A percentile compares a stretch with the other conserved stretches of the same genome.
Evolutionary conservation across 2,329 filamentous ascomycete species (phyloP).

Genomic region (Ophiostoma sp.): DNA sequence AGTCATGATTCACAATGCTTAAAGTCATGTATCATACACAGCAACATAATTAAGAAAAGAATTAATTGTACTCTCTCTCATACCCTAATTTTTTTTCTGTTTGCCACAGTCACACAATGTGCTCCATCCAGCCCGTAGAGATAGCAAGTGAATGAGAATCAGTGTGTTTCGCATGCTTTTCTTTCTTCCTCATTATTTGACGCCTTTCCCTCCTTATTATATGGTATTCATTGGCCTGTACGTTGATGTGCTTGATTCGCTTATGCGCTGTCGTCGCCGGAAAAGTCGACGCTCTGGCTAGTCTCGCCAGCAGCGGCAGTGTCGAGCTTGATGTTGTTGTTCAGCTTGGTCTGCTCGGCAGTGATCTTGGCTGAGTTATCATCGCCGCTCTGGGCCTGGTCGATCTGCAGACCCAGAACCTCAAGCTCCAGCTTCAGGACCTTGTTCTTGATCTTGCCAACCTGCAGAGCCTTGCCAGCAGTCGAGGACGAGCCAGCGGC

Average conservation of each 20-base stretch:
- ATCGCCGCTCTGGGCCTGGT: constrained; percentile 44
- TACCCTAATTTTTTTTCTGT: background rate
- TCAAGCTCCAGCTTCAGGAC: constrained; percentile 53
- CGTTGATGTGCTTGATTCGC: background rate
- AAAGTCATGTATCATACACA: background rate
- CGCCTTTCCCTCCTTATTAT: background rate
- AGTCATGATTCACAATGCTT: background rate
- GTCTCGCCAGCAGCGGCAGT: constrained; percentile 34
- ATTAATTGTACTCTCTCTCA: background rate
- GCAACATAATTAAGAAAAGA: background rate
- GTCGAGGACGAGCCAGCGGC: constrained; percentile 40
- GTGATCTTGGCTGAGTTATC: constrained; percentile 42
- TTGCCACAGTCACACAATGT: constrained; percentile 2
- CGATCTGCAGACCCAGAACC: constrained; percentile 46
- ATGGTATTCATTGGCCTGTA: background rate
- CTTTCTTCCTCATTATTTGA: background rate
- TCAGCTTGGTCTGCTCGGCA: constrained; percentile 47
- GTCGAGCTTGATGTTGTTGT: constrained; percentile 46
- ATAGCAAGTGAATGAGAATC: background rate
- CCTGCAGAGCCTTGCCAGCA: constrained; percentile 43
- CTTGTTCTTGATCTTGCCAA: constrained; percentile 58
- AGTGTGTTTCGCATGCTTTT: background rate
- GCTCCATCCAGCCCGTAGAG: constrained; percentile 13
- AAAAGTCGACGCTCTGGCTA: constrained; percentile 38
- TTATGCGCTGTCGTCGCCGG: constrained; percentile 28